Base-by-base conservation (phyloP, 257 asterid species). In the Solanum pimpinellifolium region DNA sequence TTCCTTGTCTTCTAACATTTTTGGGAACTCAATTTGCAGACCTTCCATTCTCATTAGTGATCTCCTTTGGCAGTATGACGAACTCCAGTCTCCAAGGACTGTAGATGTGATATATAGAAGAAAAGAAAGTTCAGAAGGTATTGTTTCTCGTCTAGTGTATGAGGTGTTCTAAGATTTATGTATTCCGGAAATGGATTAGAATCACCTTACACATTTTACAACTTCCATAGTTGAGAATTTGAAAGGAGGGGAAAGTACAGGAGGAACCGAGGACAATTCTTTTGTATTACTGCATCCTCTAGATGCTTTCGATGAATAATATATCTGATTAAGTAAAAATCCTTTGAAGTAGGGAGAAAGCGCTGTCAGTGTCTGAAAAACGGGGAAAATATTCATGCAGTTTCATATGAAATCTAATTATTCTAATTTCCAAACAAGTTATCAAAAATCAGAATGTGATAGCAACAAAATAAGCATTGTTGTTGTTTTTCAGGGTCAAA, bases 41-140 rank as follows among this genome's bases (percentile, higher is more conserved):
- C 98, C 99, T 85, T 87, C 94, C 85, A 90, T 95, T 91, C 98
- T 96, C 78, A 96, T 96, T 80, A 92, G 94, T 81, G 99, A 96
- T 92, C 91, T 95, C 85, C 86, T 96, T 85, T 91, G 92, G 92
- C 94, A 93, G 89, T 90, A 87, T 87, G 96, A 92, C 90, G 98
- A 91, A 47, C 81, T 87, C 87, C 91, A 90, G 76, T 88, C 93
- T 85, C 93, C 98, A 14, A 87, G 69, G 83, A 85, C 44, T 74
- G 84, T 86, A 83, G 93, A 93, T 85, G 90, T 92, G 84, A 84
- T 83, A 86, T 91, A 89, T 83, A 93, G 94, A 90, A 92, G 92
- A 59, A 88, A 89, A 88, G 94, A 92, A 85, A 91, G 72, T 89
- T 77, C 87, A 69, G 92, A 92, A 89, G 99, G 99, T 95, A 88